phyloP scores from a whole-genome alignment of 108 stramenopile genomes.

The Cyclostephanos tholiformis region DNA sequence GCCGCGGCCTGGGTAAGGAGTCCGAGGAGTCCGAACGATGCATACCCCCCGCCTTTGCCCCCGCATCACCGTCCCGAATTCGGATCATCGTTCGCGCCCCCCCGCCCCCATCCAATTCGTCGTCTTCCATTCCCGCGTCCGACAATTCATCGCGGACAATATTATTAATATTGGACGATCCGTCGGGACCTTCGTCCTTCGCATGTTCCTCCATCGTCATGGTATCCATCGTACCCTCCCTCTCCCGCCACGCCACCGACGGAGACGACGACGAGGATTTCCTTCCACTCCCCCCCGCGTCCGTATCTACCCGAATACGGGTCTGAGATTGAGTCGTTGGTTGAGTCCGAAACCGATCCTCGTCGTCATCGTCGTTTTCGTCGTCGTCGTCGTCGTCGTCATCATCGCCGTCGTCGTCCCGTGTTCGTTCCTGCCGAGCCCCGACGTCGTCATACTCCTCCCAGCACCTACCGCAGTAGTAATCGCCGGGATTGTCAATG shows the following conservation, averaged over 20 bases:
- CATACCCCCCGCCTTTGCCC: not conserved
- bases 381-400: not conserved
- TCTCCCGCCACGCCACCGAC: no score
- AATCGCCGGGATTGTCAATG: conserved; percentile 26
- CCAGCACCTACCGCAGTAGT: conserved; percentile 36
- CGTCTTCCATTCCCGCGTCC: not conserved
- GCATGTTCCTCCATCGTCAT: no score
- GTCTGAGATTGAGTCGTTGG: not conserved
- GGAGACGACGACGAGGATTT: no score
- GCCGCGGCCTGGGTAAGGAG: conserved; percentile 5
- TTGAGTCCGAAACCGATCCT: not conserved
- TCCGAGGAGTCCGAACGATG: not conserved
- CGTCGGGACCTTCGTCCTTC: not conserved
- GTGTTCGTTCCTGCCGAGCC: not conserved
- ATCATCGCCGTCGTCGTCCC: not conserved
- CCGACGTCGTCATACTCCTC: conserved; percentile 8
- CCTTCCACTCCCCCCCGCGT: not conserved
- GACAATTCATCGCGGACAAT: not conserved
- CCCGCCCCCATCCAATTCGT: not conserved
- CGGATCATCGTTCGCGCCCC: not conserved
- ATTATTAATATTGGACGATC: not conserved
- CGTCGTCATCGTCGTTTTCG: not conserved
- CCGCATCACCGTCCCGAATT: not conserved
- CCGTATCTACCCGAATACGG: not conserved
- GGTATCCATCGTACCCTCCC: no score